phyloP scores from a whole-genome alignment of 257 asterid species.

The Gardenia jasminoides region DNA sequence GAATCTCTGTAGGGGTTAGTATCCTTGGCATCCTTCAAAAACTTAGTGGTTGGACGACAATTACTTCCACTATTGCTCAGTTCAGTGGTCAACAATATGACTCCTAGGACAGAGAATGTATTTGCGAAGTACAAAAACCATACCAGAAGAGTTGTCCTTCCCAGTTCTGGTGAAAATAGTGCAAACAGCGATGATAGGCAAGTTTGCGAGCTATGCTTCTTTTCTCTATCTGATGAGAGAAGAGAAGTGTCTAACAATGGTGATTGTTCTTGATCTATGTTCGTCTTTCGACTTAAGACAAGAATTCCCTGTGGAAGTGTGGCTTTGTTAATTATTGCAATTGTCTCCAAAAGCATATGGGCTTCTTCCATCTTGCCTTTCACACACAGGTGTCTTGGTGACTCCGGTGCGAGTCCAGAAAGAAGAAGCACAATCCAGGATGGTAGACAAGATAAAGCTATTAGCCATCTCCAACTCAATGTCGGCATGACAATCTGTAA shows the following conservation, averaged over 20 bases:
- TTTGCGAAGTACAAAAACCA: conserved; percentile 56
- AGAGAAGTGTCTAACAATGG: conserved; percentile 6
- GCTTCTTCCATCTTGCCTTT: conserved; percentile 36
- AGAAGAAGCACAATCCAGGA: conserved; percentile 28
- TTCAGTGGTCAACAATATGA: conserved; percentile 53
- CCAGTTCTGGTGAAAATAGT: conserved; percentile 44
- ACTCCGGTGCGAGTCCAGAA: conserved; percentile 27
- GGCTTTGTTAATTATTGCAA: conserved; percentile 22
- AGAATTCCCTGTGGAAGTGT: conserved; percentile 38
- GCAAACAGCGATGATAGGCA: conserved; percentile 36
- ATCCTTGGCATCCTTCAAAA: conserved; percentile 20
- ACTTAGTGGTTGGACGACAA: conserved; percentile 26
- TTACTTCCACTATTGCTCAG: conserved; percentile 41
- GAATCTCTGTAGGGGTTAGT: conserved; percentile 45
- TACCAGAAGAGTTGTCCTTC: conserved; percentile 52
- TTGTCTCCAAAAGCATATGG: conserved; percentile 22
- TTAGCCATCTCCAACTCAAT: conserved; percentile 48
- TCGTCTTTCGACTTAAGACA: conserved; percentile 18
- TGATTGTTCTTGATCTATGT: conserved; percentile 12
- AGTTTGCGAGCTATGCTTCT: not conserved
- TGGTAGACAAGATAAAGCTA: conserved; percentile 35
- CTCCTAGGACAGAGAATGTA: conserved; percentile 53
- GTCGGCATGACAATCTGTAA: conserved; percentile 39
- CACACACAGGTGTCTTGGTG: conserved; percentile 34
- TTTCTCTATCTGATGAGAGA: not conserved